These are phyloP conservation scores for Corylus heterophylla DNA, from an alignment of 306 rosid species.

Conservation along the genomic window DNA sequence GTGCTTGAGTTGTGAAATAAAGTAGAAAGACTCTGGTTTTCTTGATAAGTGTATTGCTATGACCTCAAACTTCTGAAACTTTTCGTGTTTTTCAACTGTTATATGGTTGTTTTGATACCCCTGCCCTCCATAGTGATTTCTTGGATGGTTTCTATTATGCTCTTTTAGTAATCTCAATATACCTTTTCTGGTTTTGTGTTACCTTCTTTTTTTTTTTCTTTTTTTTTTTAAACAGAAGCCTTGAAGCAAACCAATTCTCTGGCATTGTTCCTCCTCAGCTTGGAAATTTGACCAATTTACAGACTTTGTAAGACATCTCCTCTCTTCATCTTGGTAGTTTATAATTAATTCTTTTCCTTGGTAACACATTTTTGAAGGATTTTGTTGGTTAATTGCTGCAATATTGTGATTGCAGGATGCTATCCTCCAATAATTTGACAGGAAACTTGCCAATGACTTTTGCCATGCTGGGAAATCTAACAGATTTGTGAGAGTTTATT, in stretches of 20 bases:
- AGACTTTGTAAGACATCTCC: constrained; percentile 53
- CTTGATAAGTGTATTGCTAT: background rate
- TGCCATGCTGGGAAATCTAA: constrained; percentile 50
- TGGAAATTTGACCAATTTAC: constrained; percentile 60
- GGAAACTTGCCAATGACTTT: constrained; percentile 65
- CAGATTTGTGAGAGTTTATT: constrained; percentile 56
- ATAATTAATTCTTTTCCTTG: constrained; percentile 7
- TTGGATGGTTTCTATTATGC: constrained; percentile 11
- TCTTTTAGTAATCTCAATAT: constrained; percentile 1
- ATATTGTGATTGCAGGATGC: constrained; percentile 46
- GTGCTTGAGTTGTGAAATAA: constrained; percentile 1
- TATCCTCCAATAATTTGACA: constrained; percentile 74
- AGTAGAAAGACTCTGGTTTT: background rate
- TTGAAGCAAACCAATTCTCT: constrained; percentile 76
- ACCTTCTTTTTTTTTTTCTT: background rate
- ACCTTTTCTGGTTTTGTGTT: background rate
- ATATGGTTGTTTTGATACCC: background rate
- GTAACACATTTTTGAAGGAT: constrained; percentile 22
- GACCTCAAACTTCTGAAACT: background rate
- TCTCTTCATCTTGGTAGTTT: constrained; percentile 6
- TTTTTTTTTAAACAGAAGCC: constrained; percentile 45
- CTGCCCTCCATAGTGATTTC: background rate
- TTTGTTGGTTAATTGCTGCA: constrained; percentile 19
- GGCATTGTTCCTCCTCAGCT: constrained; percentile 72
- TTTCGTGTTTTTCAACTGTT: background rate